phyloP scores from a whole-genome alignment of 805 yeast species.

The Lachancea meyersii region DNA sequence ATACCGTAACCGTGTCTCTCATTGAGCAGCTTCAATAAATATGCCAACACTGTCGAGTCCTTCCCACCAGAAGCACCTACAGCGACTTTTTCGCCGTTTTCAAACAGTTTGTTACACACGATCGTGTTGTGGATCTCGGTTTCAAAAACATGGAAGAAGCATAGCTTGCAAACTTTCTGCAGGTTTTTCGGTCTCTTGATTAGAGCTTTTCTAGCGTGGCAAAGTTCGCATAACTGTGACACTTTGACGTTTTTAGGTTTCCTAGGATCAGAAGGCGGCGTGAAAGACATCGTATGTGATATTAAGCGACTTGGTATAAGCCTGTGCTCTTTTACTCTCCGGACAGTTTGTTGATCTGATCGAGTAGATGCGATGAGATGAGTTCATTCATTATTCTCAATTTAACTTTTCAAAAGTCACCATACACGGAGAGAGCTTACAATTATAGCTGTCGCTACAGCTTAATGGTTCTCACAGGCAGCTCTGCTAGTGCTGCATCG shows the following conservation, averaged over 20 bases:
- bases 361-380: constrained; percentile 10
- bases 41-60: constrained; percentile 92
- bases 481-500: no score
- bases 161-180: constrained; percentile 81
- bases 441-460: no score
- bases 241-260: constrained; percentile 26
- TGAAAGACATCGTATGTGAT: constrained; percentile 14
- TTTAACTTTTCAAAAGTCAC: neutral
- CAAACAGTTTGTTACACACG: constrained; percentile 57
- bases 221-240: constrained; percentile 67
- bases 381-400: neutral
- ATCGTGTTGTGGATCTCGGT: constrained; percentile 94
- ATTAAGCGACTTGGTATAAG: neutral
- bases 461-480: no score
- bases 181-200: constrained; percentile 89
- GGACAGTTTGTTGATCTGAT: neutral
- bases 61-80: constrained; percentile 99
- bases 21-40: constrained; percentile 77
- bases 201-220: constrained; percentile 76
- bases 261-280: constrained; percentile 32
- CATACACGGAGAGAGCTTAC: neutral
- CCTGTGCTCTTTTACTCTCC: neutral
- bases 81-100: constrained; percentile 81
- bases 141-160: constrained; percentile 87
- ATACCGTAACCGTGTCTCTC: constrained; percentile 85